These are phyloP conservation scores for Heliamphora ciliata DNA, from an alignment of 179 eudicot genomes.

Conservation along the genomic window DNA sequence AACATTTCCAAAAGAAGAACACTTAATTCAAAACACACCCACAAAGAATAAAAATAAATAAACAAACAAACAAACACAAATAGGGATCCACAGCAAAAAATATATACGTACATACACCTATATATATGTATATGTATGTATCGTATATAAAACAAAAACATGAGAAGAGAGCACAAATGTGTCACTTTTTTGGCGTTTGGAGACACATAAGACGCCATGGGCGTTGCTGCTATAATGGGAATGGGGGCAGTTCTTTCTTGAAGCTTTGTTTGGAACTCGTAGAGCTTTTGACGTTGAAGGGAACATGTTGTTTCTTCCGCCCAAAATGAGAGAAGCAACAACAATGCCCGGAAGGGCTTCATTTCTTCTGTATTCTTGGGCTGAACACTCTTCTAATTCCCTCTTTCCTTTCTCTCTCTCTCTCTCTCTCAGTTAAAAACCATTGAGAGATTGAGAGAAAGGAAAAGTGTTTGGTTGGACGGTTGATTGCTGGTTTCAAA, in stretches of 20 bases:
- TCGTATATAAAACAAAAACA: no score
- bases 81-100: not conserved
- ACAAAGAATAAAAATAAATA: no score
- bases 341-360: constrained; percentile 9
- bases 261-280: constrained; percentile 25
- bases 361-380: not conserved
- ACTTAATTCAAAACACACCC: no score
- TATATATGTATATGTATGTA: not conserved
- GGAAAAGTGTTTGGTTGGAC: no score
- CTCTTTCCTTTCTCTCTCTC: no score
- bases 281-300: constrained; percentile 15
- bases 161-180: not conserved
- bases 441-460: no score
- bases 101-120: not conserved
- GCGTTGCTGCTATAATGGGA: not conserved
- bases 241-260: not conserved
- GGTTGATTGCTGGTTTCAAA: no score
- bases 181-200: not conserved
- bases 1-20: not conserved
- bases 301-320: constrained; percentile 14
- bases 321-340: constrained; percentile 13
- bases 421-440: no score
- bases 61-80: no score
- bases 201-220: not conserved
- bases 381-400: not conserved